phyloP scores from a whole-genome alignment of 345 rosid species.

The Rhizophora apiculata region DNA sequence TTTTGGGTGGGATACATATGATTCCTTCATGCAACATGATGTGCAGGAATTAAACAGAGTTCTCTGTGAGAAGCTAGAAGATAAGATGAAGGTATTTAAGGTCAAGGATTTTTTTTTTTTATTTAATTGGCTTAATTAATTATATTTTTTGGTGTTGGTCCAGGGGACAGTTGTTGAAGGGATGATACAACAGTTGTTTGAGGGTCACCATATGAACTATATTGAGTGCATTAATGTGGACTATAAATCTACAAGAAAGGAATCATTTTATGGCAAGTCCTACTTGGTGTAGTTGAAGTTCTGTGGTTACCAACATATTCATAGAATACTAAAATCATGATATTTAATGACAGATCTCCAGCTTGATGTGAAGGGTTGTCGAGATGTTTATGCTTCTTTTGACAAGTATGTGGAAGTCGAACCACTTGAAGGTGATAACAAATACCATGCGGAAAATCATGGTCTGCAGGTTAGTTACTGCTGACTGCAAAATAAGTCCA shows the following conservation, averaged over 20 bases:
- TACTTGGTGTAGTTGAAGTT: conserved; percentile 4
- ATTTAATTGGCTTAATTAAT: conserved; percentile 8
- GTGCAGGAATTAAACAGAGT: conserved; percentile 97
- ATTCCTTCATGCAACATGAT: conserved; percentile 99
- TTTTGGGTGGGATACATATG: conserved; percentile 97
- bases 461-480: conserved; percentile 77
- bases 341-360: conserved; percentile 67
- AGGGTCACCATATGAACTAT: conserved; percentile 96
- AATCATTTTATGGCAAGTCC: conserved; percentile 83
- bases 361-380: conserved; percentile 98
- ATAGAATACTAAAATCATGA: not conserved
- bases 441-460: conserved; percentile 83
- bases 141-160: not conserved
- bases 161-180: conserved; percentile 99
- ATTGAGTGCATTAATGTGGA: conserved; percentile 95
- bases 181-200: conserved; percentile 90
- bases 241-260: conserved; percentile 89
- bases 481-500: not conserved
- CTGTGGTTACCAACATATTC: not conserved
- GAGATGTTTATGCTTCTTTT: conserved; percentile 94
- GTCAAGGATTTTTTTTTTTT: not conserved
- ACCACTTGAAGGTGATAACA: conserved; percentile 95
- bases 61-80: conserved; percentile 91
- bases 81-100: conserved; percentile 82
- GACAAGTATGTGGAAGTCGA: conserved; percentile 98